Evolutionary conservation across 345 rosid species (phyloP).

Genomic region (Clausena lansium): DNA sequence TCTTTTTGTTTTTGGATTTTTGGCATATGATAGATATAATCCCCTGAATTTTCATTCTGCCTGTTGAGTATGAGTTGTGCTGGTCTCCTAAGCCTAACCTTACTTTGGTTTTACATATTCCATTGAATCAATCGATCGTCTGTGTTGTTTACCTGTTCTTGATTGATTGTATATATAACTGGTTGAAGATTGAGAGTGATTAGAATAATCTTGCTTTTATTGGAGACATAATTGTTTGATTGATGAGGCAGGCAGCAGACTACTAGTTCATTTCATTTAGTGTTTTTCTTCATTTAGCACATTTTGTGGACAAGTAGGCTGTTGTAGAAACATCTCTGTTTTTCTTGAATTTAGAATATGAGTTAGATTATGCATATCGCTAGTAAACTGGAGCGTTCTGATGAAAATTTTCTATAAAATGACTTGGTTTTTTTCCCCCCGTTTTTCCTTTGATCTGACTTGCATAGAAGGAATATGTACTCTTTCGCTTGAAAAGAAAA

Average conservation of each 20-base stretch:
- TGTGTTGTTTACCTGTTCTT: background rate
- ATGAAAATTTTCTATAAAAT: background rate
- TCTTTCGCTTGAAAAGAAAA: slow-evolving; percentile 19
- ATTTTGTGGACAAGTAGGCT: background rate
- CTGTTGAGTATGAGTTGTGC: no score
- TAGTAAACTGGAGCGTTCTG: background rate
- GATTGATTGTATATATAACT: background rate
- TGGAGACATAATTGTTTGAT: background rate
- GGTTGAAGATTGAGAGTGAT: background rate
- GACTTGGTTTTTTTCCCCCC: background rate
- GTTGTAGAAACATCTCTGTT: background rate
- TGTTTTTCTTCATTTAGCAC: background rate
- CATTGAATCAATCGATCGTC: no score
- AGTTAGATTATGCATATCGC: background rate
- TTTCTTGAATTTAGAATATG: background rate
- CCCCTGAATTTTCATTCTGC: no score
- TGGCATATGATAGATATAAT: background rate
- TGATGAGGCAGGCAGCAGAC: background rate
- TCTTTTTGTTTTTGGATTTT: background rate
- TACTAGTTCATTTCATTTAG: background rate
- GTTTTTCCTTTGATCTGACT: background rate
- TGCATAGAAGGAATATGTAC: slow-evolving; percentile 15
- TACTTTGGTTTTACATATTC: no score
- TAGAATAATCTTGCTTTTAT: background rate
- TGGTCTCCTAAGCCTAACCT: no score